A percentile compares a stretch with the other conserved stretches of the same genome.
These are phyloP conservation scores for Solanum peruvianum DNA, from an alignment of 257 asterid species.

Conservation along the genomic window DNA sequence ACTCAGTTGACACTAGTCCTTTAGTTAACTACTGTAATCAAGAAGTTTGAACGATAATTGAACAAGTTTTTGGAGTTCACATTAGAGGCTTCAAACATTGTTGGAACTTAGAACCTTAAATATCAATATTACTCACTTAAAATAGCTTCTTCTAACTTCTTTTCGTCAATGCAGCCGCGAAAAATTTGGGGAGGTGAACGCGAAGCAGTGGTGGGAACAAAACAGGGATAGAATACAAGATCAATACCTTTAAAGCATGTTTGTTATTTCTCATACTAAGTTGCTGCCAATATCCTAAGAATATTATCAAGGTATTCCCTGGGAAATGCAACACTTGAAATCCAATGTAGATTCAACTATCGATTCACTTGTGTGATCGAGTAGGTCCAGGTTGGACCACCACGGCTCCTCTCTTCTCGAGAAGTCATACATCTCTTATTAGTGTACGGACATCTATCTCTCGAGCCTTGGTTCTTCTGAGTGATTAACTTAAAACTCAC, in stretches of 20 bases:
- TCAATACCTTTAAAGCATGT: conserved; percentile 44
- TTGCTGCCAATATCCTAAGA: neutral
- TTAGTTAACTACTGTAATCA: neutral
- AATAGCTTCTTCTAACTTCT: neutral
- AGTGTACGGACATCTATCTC: neutral
- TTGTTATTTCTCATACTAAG: neutral
- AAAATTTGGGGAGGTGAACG: conserved; percentile 74
- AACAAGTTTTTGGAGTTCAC: neutral
- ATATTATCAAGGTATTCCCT: neutral
- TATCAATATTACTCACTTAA: neutral
- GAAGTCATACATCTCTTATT: neutral
- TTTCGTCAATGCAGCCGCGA: conserved; percentile 48
- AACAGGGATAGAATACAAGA: conserved; percentile 92
- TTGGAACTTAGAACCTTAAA: neutral
- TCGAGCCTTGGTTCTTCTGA: neutral
- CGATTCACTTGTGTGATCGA: neutral
- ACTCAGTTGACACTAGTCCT: neutral
- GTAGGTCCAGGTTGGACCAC: neutral
- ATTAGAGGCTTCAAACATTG: neutral
- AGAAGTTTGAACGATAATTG: neutral
- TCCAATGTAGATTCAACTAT: neutral
- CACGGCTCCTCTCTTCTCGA: neutral
- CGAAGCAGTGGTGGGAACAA: conserved; percentile 95
- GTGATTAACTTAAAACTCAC: neutral
- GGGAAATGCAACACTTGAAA: neutral